A percentile compares a stretch with the other conserved stretches of the same genome.
Conservation (phyloP, 805 yeast species). For the Blastobotrys americana region DNA sequence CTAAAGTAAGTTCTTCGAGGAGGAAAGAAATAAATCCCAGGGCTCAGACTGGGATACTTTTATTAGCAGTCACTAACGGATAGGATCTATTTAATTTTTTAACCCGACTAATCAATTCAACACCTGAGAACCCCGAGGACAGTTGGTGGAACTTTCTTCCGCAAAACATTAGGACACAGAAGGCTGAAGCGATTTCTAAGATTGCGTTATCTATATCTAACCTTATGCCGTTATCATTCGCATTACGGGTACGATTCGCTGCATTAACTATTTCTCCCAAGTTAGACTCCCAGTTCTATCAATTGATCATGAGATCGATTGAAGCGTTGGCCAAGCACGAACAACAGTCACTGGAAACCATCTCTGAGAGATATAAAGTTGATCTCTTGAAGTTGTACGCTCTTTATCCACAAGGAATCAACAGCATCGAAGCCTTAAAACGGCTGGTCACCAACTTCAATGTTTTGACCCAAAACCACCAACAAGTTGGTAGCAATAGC, state of each 20-base stretch:
- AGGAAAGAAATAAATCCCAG: too few species aligned
- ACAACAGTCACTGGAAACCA: too few species aligned
- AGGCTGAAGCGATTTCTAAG: conserved; percentile 6
- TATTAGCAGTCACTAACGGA: neutral
- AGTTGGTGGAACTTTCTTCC: conserved; percentile 7
- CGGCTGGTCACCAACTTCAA: too few species aligned
- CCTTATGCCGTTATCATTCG: conserved; percentile 4
- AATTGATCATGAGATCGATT: neutral
- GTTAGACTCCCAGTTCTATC: neutral
- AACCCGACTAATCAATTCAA: too few species aligned
- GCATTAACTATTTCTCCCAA: conserved; percentile 2
- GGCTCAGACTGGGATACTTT: too few species aligned
- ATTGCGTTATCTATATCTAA: conserved; percentile 8
- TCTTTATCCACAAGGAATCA: neutral
- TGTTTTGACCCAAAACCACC: too few species aligned
- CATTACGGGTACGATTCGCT: conserved; percentile 5
- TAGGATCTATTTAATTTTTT: neutral
- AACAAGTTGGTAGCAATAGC: too few species aligned
- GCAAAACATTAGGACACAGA: conserved; percentile 3
- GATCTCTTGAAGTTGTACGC: neutral
- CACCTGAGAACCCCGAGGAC: too few species aligned
- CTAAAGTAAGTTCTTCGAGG: neutral
- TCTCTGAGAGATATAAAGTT: conserved; percentile 5
- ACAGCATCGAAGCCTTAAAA: neutral
- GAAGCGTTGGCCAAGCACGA: neutral